Conservation (phyloP, 495 filamentous ascomycete genomes). For the Trypethelium eluteriae region DNA sequence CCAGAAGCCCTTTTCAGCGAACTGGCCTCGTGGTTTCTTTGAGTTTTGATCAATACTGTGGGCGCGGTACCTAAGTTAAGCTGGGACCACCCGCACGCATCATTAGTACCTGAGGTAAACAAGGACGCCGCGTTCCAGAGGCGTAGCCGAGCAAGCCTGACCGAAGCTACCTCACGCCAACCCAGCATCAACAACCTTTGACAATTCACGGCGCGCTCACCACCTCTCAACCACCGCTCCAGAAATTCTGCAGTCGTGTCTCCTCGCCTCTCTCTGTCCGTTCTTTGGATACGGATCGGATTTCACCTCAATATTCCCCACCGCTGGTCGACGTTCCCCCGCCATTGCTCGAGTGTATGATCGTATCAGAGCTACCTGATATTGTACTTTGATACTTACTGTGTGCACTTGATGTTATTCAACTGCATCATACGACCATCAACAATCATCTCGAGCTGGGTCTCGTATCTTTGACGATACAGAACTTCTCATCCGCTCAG, state of each 20-base stretch:
- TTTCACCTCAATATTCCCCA: background rate
- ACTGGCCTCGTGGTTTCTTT: background rate
- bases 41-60: background rate
- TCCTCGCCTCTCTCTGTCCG: background rate
- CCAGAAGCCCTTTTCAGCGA: background rate
- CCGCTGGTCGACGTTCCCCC: constrained; percentile 10
- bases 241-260: background rate
- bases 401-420: constrained; percentile 11
- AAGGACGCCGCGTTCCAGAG: constrained; percentile 10
- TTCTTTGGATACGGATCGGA: constrained; percentile 10
- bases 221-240: background rate
- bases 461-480: constrained; percentile 22
- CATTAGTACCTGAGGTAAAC: background rate
- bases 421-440: constrained; percentile 12
- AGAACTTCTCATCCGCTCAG: background rate
- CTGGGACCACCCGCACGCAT: background rate
- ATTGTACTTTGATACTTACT: constrained; percentile 19
- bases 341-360: constrained; percentile 11
- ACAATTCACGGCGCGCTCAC: background rate
- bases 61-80: background rate
- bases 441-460: constrained; percentile 25
- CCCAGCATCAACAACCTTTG: constrained; percentile 8
- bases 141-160: constrained; percentile 4
- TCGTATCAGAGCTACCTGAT: constrained; percentile 9
- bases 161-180: background rate